phyloP scores from a whole-genome alignment of 257 asterid species.

The Jacaranda copaia region DNA sequence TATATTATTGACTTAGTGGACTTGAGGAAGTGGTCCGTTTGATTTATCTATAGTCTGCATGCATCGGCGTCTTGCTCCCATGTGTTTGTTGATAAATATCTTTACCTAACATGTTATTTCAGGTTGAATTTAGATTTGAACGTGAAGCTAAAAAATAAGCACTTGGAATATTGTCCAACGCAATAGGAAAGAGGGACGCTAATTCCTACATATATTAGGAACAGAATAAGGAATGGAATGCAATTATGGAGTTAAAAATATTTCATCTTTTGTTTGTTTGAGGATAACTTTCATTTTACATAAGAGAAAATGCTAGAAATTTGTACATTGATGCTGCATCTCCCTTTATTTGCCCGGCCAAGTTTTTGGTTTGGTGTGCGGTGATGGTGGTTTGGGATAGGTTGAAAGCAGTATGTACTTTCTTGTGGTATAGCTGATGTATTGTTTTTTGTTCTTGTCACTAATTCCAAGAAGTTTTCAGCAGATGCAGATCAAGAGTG shows the following conservation, averaged over 20 bases:
- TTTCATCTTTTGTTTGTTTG: constrained; percentile 1
- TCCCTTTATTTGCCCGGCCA: too few relatives aligned
- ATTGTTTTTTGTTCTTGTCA: constrained; percentile 2
- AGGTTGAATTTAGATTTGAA: constrained; percentile 14
- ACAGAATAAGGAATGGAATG: background rate
- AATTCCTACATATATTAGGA: background rate
- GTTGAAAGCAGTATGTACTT: background rate
- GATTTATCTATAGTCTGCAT: background rate
- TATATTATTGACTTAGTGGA: constrained; percentile 19
- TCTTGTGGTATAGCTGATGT: background rate
- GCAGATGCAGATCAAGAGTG: constrained; percentile 92
- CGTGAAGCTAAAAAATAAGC: constrained; percentile 7
- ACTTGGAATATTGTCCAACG: background rate
- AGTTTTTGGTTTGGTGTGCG: too few relatives aligned
- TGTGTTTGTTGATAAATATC: background rate
- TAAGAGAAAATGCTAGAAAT: background rate
- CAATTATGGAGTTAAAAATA: background rate
- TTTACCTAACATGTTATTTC: constrained; percentile 4
- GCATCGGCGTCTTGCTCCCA: background rate
- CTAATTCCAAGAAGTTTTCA: constrained; percentile 41
- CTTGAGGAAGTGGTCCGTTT: background rate
- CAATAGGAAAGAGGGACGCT: background rate
- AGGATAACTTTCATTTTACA: background rate
- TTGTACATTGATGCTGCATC: too few relatives aligned
- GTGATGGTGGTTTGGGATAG: too few relatives aligned